Conservation (phyloP, 768 basidiomycete species). For the Lactifluus echinatus region DNA sequence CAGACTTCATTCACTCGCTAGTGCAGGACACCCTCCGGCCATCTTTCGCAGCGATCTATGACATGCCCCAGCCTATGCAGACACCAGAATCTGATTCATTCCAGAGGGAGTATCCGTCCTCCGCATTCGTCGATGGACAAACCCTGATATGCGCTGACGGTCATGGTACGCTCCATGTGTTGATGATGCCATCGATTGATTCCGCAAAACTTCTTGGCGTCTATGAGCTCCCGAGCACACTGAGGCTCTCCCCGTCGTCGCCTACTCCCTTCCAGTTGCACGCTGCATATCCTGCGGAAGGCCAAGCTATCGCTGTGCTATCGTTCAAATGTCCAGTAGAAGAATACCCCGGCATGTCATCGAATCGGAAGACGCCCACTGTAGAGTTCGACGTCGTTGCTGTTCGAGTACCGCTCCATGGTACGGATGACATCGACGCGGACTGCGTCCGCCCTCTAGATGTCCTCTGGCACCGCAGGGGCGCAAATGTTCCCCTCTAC, state of each 20-base stretch:
- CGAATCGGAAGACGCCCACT: constrained; percentile 22
- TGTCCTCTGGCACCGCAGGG: constrained; percentile 61
- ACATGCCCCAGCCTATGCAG: constrained; percentile 48
- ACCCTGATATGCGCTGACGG: constrained; percentile 61
- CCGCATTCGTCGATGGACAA: constrained; percentile 42
- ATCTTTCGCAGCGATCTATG: constrained; percentile 46
- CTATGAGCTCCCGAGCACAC: constrained; percentile 36
- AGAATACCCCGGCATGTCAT: not conserved
- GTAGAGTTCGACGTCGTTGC: constrained; percentile 62
- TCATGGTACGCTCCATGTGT: constrained; percentile 52
- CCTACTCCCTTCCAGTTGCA: constrained; percentile 40
- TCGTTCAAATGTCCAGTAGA: constrained; percentile 44
- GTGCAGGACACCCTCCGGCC: constrained; percentile 47
- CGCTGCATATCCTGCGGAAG: constrained; percentile 30
- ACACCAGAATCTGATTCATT: constrained; percentile 31
- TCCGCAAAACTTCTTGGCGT: constrained; percentile 41
- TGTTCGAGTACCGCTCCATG: constrained; percentile 40
- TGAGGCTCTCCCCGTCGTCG: constrained; percentile 23
- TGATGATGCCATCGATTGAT: constrained; percentile 36
- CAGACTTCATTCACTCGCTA: constrained; percentile 2
- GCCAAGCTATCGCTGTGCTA: constrained; percentile 38
- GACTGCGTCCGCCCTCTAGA: constrained; percentile 38
- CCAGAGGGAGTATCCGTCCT: constrained; percentile 71
- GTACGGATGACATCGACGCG: constrained; percentile 28
- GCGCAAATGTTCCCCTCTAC: constrained; percentile 61